Conservation (phyloP, 805 yeast genomes). For the Ogataea angusta region DNA sequence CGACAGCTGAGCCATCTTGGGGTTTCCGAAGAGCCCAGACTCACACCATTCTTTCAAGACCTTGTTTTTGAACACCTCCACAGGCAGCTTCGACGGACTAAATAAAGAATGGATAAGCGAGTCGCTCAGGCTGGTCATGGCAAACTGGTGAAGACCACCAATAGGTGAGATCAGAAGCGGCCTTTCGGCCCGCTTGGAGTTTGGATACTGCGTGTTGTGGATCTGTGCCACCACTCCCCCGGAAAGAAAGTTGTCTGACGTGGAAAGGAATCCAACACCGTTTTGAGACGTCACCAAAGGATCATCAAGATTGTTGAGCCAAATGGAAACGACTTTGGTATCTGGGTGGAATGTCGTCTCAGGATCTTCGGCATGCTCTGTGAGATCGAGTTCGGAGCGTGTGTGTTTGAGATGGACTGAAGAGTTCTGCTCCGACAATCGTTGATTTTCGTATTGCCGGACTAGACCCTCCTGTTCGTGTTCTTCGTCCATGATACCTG, state of each 20-base stretch:
- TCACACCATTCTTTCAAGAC: conserved; percentile 22
- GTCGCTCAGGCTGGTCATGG: conserved; percentile 30
- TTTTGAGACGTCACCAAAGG: conserved; percentile 24
- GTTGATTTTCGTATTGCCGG: conserved; percentile 2
- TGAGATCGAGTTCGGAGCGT: conserved; percentile 11
- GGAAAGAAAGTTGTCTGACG: conserved; percentile 10
- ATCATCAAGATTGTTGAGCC: conserved; percentile 29
- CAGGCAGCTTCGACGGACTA: conserved; percentile 6
- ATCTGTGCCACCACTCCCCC: conserved; percentile 21
- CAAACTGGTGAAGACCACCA: conserved; percentile 41
- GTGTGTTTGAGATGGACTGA: conserved; percentile 15
- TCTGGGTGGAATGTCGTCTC: conserved; percentile 28
- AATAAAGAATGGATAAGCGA: conserved; percentile 21
- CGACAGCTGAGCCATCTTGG: conserved; percentile 31
- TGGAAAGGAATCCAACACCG: conserved; percentile 19
- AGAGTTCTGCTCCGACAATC: neutral
- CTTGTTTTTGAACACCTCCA: conserved; percentile 13
- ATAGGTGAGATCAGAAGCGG: conserved; percentile 38
- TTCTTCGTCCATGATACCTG: conserved; percentile 26
- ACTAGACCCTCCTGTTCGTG: conserved; percentile 7
- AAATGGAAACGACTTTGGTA: conserved; percentile 26
- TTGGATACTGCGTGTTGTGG: conserved; percentile 3
- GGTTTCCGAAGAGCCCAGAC: conserved; percentile 26
- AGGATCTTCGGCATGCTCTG: neutral
- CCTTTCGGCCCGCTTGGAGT: conserved; percentile 5